phyloP scores from a whole-genome alignment of 768 basidiomycete genomes.

The Phylloporus sp. region DNA sequence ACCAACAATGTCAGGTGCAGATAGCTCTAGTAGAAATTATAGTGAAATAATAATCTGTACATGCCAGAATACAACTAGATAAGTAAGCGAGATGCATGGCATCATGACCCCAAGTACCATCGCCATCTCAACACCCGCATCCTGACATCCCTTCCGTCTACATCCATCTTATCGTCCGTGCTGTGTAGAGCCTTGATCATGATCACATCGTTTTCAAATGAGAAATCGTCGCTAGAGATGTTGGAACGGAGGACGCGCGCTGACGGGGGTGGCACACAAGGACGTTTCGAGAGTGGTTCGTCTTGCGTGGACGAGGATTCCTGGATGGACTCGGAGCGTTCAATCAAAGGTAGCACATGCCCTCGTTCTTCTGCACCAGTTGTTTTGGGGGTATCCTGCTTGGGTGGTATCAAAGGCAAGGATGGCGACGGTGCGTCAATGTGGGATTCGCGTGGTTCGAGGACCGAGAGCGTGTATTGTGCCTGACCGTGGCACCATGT shows the following conservation, averaged over 20 bases:
- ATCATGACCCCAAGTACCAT: constrained; percentile 15
- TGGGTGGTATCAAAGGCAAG: not conserved
- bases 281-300: not conserved
- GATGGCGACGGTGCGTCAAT: not conserved
- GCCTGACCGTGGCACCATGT: constrained; percentile 10
- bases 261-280: constrained; percentile 1
- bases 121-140: constrained; percentile 29
- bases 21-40: not conserved
- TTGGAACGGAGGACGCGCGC: constrained; percentile 14
- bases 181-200: constrained; percentile 8
- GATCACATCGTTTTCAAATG: constrained; percentile 20
- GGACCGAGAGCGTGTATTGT: constrained; percentile 19
- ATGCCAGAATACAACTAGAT: constrained; percentile 16
- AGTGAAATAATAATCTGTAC: constrained; percentile 7
- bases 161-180: constrained; percentile 11
- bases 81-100: constrained; percentile 9
- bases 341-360: no score
- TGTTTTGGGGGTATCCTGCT: not conserved
- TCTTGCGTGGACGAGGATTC: not conserved
- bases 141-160: constrained; percentile 15
- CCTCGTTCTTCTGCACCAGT: not conserved
- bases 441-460: constrained; percentile 1
- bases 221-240: constrained; percentile 19
- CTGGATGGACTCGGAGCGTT: no score
- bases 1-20: no score